Base-by-base conservation (phyloP, 495 filamentous ascomycete genomes). In the Trichoderma gamsii region DNA sequence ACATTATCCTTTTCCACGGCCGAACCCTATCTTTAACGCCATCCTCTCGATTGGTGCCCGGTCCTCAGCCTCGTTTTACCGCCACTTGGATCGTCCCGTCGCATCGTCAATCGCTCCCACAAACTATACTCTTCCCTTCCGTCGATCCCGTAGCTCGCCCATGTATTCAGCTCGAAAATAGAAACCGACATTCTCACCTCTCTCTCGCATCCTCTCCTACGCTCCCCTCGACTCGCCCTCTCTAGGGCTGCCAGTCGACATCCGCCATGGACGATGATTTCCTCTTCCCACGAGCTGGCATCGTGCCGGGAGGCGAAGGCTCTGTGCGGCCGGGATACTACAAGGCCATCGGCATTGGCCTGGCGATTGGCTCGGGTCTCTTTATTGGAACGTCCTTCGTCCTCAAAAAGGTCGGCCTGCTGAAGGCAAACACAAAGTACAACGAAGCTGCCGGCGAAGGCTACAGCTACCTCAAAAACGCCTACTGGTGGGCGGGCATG, bases 371-470 rank as follows among this genome's bases (percentile, higher is more conserved):
- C 44, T 97, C 95, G 2, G 95, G 95, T 18, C 77, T 93, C 38
- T 98, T 99, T 77, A 99, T 99, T 74, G 96, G 95, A 15, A 83
- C 90, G 13, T 98, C 95, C 1, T 99, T 99, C 73, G 93, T 99
- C 52, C 75, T 99, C 69, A 98, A 98, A 79, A 99, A 99, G 81
- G 83, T 88, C 65, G 95, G 95, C 0, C 77, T 99, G 69, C 83
- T 99, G 59, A 93, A 85, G 72, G 95, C 95, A 59, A 99, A 99
- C 76, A 85, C 91, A 71, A 99, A 98, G 79, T 97, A 97, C 78
- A 90, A 96, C 73, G 94, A 97, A 76, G 92, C 93, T 71, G 93
- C 93, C 2, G 95, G 95, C 64, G 94, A 98, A 76, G 95, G 95
- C 41, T 99, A 99, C 76, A 96, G 95, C 69, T 99, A 99, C 76